Conservation (phyloP, 225 moss, liverwort and hornwort species). For the Polytrichum formosum region DNA sequence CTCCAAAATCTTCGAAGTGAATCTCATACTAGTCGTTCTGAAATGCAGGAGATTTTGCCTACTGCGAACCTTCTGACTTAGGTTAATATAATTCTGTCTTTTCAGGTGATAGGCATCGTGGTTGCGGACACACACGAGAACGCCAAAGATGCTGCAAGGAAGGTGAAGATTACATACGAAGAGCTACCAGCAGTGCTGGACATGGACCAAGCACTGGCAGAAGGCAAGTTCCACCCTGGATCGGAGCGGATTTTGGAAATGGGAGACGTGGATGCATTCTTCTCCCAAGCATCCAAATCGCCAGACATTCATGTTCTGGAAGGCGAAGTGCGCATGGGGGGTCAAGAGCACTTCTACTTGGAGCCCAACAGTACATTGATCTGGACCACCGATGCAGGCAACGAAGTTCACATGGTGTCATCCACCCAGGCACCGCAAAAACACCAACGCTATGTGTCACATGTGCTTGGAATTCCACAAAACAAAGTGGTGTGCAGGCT, state of each 20-base stretch:
- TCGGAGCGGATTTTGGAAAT: slow-evolving; percentile 55
- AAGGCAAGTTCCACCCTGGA: slow-evolving; percentile 52
- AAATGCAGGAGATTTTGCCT: not conserved
- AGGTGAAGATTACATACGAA: slow-evolving; percentile 67
- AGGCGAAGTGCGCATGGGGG: slow-evolving; percentile 86
- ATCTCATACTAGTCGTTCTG: not conserved
- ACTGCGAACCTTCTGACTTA: not conserved
- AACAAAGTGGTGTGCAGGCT: slow-evolving; percentile 92
- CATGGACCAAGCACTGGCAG: slow-evolving; percentile 67
- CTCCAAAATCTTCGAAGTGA: too few species aligned
- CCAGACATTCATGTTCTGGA: slow-evolving; percentile 45
- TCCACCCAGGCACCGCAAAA: slow-evolving; percentile 97
- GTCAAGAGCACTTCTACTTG: slow-evolving; percentile 95
- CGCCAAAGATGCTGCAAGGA: slow-evolving; percentile 85
- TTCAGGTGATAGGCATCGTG: slow-evolving; percentile 74
- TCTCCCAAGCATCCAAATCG: slow-evolving; percentile 43
- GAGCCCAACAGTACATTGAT: slow-evolving; percentile 80
- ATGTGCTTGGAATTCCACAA: slow-evolving; percentile 84
- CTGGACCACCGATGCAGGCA: slow-evolving; percentile 82
- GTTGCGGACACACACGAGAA: slow-evolving; percentile 81
- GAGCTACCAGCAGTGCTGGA: slow-evolving; percentile 72
- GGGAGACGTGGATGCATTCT: slow-evolving; percentile 72
- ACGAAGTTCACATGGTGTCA: slow-evolving; percentile 85
- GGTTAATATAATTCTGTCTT: not conserved
- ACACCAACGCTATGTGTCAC: slow-evolving; percentile 82